A percentile compares a stretch with the other conserved stretches of the same genome.
phyloP scores from a whole-genome alignment of 345 rosid species.

The Salix arbutifolia region DNA sequence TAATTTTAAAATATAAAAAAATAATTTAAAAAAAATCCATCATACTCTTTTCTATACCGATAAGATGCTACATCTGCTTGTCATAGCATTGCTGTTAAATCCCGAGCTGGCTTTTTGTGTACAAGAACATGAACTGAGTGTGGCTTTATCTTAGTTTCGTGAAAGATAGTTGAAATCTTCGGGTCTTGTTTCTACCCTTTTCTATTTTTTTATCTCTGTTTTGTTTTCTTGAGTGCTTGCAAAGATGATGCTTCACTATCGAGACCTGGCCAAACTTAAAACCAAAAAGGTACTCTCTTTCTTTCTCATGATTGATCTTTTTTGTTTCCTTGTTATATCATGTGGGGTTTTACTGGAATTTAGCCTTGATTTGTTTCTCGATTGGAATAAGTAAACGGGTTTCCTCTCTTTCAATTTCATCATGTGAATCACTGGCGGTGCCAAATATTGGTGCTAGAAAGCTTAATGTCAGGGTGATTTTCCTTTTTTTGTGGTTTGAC shows the following conservation, averaged over 20 bases:
- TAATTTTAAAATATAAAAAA: too few relatives aligned
- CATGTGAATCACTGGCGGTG: background rate
- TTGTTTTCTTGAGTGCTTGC: background rate
- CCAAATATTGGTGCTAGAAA: too few relatives aligned
- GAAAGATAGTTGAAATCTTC: background rate
- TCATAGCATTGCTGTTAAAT: background rate
- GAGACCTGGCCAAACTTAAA: constrained; percentile 40
- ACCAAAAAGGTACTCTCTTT: constrained; percentile 37
- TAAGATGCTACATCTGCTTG: background rate
- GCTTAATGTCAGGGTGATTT: background rate
- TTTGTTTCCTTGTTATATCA: background rate
- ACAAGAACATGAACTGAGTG: background rate
- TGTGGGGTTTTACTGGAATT: background rate
- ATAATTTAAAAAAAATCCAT: too few relatives aligned
- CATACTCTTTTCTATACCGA: background rate
- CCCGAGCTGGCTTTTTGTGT: background rate
- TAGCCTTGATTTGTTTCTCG: background rate
- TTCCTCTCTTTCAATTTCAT: too few relatives aligned
- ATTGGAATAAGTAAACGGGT: background rate
- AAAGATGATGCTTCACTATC: constrained; percentile 50
- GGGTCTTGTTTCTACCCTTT: background rate
- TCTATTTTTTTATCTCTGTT: background rate
- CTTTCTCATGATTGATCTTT: background rate
- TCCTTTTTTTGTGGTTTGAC: background rate
- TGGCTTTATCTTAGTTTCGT: background rate